Conservation (phyloP, 1,284 basidiomycete genomes). For the Porogramme epimiltina region DNA sequence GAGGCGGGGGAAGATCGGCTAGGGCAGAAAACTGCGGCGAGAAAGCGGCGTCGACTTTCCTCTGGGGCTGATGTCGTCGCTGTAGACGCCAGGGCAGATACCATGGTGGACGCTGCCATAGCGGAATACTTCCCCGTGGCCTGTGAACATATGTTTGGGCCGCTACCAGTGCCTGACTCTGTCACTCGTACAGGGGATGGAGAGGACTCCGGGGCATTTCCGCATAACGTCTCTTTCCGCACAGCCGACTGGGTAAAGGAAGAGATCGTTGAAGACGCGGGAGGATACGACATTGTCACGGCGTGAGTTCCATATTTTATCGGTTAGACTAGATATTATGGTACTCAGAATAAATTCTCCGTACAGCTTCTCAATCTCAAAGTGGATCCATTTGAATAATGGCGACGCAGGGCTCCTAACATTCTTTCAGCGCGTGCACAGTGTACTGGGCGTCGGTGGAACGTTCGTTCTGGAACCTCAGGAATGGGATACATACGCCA, state of each 20-base stretch:
- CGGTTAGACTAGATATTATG: background rate
- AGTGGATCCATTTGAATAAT: constrained; percentile 83
- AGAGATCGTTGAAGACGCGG: constrained; percentile 54
- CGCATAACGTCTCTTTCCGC: constrained; percentile 74
- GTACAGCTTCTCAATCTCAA: constrained; percentile 75
- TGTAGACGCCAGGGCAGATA: too few relatives aligned
- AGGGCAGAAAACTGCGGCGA: too few relatives aligned
- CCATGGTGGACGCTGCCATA: background rate
- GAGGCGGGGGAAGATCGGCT: too few relatives aligned
- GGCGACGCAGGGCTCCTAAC: constrained; percentile 65
- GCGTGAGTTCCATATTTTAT: constrained; percentile 52
- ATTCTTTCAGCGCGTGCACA: constrained; percentile 66
- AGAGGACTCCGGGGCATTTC: constrained; percentile 47
- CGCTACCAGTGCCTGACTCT: constrained; percentile 60
- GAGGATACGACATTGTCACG: constrained; percentile 71
- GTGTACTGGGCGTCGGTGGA: constrained; percentile 58
- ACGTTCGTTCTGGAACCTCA: constrained; percentile 78
- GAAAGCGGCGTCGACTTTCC: constrained; percentile 32
- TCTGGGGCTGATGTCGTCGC: too few relatives aligned
- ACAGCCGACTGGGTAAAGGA: constrained; percentile 70
- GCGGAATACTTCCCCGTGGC: constrained; percentile 71
- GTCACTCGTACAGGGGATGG: constrained; percentile 16
- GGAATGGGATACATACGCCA: constrained; percentile 76
- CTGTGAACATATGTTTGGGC: constrained; percentile 72
- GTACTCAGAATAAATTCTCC: background rate